Conservation (phyloP, 2,329 filamentous ascomycete species). For the Exophiala calicioides region DNA sequence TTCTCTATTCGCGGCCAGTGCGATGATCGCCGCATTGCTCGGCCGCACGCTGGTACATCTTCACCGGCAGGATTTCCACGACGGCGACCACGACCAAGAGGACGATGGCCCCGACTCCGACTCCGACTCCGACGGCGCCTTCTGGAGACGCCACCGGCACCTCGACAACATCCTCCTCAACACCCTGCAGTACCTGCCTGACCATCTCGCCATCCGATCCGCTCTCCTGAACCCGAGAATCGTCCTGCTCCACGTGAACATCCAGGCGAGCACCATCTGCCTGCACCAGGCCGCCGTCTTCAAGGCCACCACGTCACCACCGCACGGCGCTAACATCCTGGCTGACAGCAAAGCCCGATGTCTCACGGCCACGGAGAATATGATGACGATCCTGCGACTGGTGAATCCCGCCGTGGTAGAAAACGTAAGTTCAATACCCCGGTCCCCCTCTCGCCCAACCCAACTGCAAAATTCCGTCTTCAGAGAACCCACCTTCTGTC, state of each 20-base stretch:
- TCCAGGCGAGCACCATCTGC: constrained; percentile 9
- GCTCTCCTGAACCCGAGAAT: background rate
- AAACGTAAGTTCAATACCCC: constrained; percentile 7
- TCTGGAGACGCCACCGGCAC: constrained; percentile 1
- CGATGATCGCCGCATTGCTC: constrained; percentile 3
- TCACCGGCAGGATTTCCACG: constrained; percentile 3
- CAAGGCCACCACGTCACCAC: background rate
- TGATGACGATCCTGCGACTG: constrained; percentile 9
- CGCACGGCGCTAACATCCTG: background rate
- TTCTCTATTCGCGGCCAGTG: constrained; percentile 4
- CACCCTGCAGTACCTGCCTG: constrained; percentile 6
- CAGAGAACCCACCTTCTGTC: background rate
- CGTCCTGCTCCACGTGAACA: constrained; percentile 9
- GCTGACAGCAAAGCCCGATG: constrained; percentile 1
- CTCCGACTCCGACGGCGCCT: constrained; percentile 1
- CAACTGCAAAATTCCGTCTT: no score
- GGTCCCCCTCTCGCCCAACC: no score
- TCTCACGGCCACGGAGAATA: constrained; percentile 4
- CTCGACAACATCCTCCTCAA: constrained; percentile 7
- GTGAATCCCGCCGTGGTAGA: background rate
- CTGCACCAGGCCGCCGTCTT: constrained; percentile 7
- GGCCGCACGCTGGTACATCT: constrained; percentile 8
- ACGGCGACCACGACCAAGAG: background rate
- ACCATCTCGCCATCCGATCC: constrained; percentile 1
- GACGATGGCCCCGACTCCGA: no score